Percentiles rank a stretch among this genome's conserved stretches.
phyloP scores from a whole-genome alignment of 345 rosid genomes.

The Brassica carinata region DNA sequence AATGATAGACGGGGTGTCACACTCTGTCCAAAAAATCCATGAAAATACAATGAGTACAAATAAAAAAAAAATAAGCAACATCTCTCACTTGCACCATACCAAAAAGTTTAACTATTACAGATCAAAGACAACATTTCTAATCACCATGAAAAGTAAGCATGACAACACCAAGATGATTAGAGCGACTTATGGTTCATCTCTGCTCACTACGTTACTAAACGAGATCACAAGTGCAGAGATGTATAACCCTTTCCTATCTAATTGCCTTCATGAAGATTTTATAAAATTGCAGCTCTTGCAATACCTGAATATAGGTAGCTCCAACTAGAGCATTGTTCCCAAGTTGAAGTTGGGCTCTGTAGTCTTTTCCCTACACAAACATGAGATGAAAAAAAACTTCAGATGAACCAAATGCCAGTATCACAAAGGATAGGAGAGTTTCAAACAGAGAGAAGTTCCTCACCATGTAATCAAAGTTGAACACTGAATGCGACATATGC shows the following conservation, averaged over 20 bases:
- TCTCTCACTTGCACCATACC: not conserved
- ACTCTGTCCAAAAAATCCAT: constrained; percentile 51
- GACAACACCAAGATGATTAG: constrained; percentile 6
- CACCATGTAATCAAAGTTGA: constrained; percentile 95
- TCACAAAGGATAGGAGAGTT: not conserved
- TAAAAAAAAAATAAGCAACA: not conserved
- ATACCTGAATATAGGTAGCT: constrained; percentile 93
- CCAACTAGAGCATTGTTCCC: constrained; percentile 86
- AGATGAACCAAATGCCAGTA: constrained; percentile 9
- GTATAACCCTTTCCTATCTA: not conserved
- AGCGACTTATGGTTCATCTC: not conserved
- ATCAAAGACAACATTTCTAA: not conserved
- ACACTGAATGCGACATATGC: constrained; percentile 84
- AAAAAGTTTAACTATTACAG: not conserved
- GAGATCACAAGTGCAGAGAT: not conserved
- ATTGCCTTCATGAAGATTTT: not conserved
- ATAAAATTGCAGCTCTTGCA: not conserved
- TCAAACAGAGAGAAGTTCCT: not conserved
- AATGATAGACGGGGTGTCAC: constrained; percentile 70
- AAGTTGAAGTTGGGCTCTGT: constrained; percentile 78
- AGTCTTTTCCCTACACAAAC: constrained; percentile 69
- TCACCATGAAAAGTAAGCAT: constrained; percentile 11
- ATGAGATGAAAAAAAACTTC: not conserved
- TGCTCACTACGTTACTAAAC: not conserved
- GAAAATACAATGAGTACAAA: not conserved